Evolutionary conservation across 768 basidiomycete species (phyloP), one percentile per base, ranked within the genome.

Genomic region (Trametes punicea): DNA sequence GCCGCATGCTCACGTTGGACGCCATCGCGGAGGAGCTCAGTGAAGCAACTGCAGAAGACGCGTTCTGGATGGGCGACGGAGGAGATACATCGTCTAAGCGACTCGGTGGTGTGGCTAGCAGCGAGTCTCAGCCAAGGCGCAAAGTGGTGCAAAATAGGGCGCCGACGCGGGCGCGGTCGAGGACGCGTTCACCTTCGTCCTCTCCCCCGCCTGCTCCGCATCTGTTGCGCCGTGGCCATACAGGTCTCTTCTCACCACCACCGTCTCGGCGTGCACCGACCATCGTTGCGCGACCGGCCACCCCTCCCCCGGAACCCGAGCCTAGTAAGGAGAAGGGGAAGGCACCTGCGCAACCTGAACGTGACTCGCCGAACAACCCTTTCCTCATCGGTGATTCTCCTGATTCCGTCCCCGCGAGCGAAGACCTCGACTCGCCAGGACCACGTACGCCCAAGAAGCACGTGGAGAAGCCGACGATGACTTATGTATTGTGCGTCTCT

Each of bases 341-440:
- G 56, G 64, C 48, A 36, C 44, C 47, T 60, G 68, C 36, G 16
- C 64, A 64, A 51, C 71, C 75, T 39, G 68, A 71, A 53, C 81
- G 82, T 16, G 85, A 87, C 67, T 85, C 86, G 3, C 87, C 85
- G 1, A 77, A 84, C 58, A 89, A 89, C 55, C 87, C 88, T 0
- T 89, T 90, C 74, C 74, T 89, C 10, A 73, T 23, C 7, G 55
- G 70, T 23, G 77, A 77, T 1, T 74, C 76, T 21, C 60, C 10
- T 42, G 58, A 16, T 61, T 67, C 34, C 64, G 68, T 70, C 0
- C 55, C 45, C 21, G 30, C 46, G 13, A 61, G 48, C 16, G 60
- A 55, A 5, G 55, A 67, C 70, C 26, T 71, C 64, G 47, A 69
- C 64, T 60, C 66, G 63, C 62, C 68, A 21, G 67, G 65, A 62